These are phyloP conservation scores for Diaporthe sp. DNA, from an alignment of 2,329 filamentous ascomycete species.

Conservation along the genomic window DNA sequence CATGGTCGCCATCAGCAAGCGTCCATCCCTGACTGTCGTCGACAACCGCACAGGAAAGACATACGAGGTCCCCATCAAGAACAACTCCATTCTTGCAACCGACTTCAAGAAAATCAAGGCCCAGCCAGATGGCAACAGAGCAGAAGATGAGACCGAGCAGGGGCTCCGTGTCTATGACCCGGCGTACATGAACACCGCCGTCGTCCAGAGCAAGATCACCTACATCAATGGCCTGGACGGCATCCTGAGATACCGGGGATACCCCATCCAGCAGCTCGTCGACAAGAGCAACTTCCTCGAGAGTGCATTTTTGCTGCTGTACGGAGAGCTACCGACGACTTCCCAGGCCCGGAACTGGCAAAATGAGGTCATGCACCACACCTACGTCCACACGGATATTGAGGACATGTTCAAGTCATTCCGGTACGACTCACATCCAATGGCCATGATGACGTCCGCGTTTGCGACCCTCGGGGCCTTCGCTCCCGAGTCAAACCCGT, in stretches of 20 bases:
- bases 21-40: slow-evolving; percentile 55
- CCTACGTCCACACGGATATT: slow-evolving; percentile 62
- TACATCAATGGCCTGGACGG: slow-evolving; percentile 66
- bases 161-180: slow-evolving; percentile 64
- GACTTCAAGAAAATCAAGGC: slow-evolving; percentile 65
- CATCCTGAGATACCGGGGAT: slow-evolving; percentile 64
- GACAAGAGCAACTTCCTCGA: slow-evolving; percentile 64
- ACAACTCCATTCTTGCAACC: slow-evolving; percentile 63
- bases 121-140: slow-evolving; percentile 45
- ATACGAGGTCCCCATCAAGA: slow-evolving; percentile 62
- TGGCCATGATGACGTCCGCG: slow-evolving; percentile 64
- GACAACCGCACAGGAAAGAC: slow-evolving; percentile 63
- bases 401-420: slow-evolving; percentile 64
- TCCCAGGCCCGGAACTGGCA: slow-evolving; percentile 57
- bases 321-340: slow-evolving; percentile 61
- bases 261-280: slow-evolving; percentile 64
- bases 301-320: slow-evolving; percentile 63
- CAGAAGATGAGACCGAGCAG: slow-evolving; percentile 61
- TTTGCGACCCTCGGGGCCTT: slow-evolving; percentile 64
- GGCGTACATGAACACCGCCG: slow-evolving; percentile 67
- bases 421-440: slow-evolving; percentile 65
- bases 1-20: slow-evolving; percentile 48
- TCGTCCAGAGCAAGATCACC: slow-evolving; percentile 62
- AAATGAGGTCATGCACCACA: slow-evolving; percentile 64
- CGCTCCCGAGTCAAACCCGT: slow-evolving; percentile 63